Base-by-base conservation (phyloP, 1,139 yeast species). In the Saccharomyces pastorianus region DNA sequence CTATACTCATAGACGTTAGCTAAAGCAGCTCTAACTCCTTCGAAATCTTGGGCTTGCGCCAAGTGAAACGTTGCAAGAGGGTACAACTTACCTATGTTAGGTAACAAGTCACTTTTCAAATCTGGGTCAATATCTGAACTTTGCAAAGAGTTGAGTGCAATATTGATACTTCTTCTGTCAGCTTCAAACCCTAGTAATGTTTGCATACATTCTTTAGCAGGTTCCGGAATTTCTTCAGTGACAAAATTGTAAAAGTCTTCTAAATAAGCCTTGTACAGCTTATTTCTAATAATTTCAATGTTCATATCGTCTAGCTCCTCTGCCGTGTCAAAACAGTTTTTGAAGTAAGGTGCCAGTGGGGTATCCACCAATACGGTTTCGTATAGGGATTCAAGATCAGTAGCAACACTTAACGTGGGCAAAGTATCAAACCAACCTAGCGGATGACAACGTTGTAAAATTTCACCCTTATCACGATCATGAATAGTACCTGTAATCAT, bases 401-500 rank as follows among this genome's bases (percentile, higher is more conserved):
- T 89, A 48, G 98, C 96, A 53, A 91, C 95, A 8, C 95, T 83
- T 58, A 95, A 78, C 0, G 99, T 93, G 29, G 99, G 99, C 62
- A 95, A 80, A 4, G 98, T 93, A 65, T 93, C 99, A 69, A 95
- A 95, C 96, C 97, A 90, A 47, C 99, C 99, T 61, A 95, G 77
- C 1, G 99, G 99, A 69, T 93, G 96, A 70, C 97, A 89, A 68
- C 96, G 84, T 57, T 83, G 82, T 65, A 93, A 78, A 56, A 93
- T 85, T 66, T 93, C 99, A 50, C 83, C 75, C 68, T 88, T 82
- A 71, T 95, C 96, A 66, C 98, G 82, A 66, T 91, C 96, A 68
- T 95, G 99, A 58, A 93, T 81, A 0, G 99, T 90, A 38, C 99
- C 99, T 1, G 98, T 91, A 65, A 95, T 91, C 85, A 95, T 87